These are phyloP conservation scores for Vickermania spadyakhi DNA, from an alignment of 208 protist species.

Conservation along the genomic window DNA sequence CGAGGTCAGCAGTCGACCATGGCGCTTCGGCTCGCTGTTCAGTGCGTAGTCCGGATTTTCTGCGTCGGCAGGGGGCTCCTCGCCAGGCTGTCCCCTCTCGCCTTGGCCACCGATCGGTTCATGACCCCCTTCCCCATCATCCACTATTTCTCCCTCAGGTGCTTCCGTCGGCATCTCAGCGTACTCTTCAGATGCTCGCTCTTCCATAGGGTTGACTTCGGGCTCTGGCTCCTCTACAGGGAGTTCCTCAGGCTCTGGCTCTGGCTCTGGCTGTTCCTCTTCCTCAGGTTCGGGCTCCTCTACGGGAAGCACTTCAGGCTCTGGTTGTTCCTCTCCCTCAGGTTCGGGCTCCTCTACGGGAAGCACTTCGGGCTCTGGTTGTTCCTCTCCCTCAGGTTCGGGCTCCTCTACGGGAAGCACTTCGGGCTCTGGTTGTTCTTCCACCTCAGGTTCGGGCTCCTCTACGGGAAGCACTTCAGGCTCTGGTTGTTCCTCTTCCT, in stretches of 20 bases:
- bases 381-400: background rate
- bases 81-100: background rate
- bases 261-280: background rate
- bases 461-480: background rate
- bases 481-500: background rate
- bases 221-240: background rate
- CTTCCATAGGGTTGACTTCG: background rate
- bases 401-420: background rate
- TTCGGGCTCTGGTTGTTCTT: background rate
- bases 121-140: background rate
- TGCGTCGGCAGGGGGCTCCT: background rate
- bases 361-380: background rate
- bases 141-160: background rate
- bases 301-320: background rate
- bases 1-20: background rate
- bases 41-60: background rate
- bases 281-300: background rate
- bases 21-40: background rate
- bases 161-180: background rate
- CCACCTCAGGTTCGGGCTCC: background rate
- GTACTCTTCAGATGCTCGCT: background rate
- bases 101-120: background rate
- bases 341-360: background rate
- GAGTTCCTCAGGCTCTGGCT: conserved; percentile 1
- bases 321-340: background rate